These are phyloP conservation scores for Kalmusia sp. DNA, from an alignment of 2,329 filamentous ascomycete species.

Conservation along the genomic window DNA sequence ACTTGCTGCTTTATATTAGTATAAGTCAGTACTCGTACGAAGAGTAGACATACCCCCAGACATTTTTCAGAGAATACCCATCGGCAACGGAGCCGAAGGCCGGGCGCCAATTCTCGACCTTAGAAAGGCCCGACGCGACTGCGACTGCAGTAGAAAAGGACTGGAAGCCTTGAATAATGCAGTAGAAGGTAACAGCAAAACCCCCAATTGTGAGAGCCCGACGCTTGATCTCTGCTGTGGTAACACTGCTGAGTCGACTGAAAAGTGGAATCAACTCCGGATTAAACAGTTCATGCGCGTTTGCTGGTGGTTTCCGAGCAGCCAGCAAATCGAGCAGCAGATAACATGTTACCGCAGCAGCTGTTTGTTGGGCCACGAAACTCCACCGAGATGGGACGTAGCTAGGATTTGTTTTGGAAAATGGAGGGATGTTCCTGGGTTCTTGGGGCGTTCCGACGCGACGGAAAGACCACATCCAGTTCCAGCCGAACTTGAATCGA, in stretches of 20 bases:
- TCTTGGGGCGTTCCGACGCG: no score
- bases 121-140: not conserved
- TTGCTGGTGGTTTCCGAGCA: not conserved
- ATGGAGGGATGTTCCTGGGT: no score
- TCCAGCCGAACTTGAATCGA: no score
- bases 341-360: not conserved
- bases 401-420: no score
- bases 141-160: not conserved
- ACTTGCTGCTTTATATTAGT: not conserved
- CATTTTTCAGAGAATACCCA: conserved; percentile 7
- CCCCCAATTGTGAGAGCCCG: conserved; percentile 3
- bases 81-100: conserved; percentile 1
- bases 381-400: no score
- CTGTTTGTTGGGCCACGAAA: no score
- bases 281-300: not conserved
- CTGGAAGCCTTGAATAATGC: conserved; percentile 2
- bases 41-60: not conserved
- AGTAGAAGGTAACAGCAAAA: conserved; percentile 5
- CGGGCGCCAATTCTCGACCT: conserved; percentile 3
- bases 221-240: not conserved
- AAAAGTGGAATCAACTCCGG: not conserved
- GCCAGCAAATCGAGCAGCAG: not conserved
- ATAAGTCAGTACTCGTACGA: not conserved
- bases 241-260: not conserved
- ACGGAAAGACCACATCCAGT: no score